phyloP scores from a whole-genome alignment of 768 basidiomycete genomes.

The Mycena epipterygia region DNA sequence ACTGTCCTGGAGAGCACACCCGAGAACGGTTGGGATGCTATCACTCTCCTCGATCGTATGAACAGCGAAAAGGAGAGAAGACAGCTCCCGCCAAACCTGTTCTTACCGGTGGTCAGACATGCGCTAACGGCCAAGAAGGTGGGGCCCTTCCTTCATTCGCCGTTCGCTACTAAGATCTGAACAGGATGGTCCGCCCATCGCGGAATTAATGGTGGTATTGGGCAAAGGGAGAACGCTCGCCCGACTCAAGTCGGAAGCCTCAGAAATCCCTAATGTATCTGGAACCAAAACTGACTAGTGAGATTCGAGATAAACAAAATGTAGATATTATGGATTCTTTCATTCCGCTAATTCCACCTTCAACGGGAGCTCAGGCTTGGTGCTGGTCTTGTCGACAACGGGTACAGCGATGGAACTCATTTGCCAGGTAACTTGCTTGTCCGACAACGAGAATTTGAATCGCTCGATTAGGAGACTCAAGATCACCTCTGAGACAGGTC shows the following conservation, averaged over 20 bases:
- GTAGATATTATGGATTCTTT: too few relatives aligned
- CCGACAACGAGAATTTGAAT: constrained; percentile 44
- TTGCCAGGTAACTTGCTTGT: constrained; percentile 49
- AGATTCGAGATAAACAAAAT: too few relatives aligned
- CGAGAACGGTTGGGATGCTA: constrained; percentile 53
- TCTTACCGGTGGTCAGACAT: constrained; percentile 83
- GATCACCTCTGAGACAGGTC: constrained; percentile 44
- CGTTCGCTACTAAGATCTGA: background rate
- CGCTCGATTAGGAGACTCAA: constrained; percentile 43
- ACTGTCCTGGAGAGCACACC: constrained; percentile 46
- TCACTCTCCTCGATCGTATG: constrained; percentile 53
- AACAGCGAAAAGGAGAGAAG: constrained; percentile 59
- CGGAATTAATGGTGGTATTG: constrained; percentile 59
- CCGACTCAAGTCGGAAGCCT: constrained; percentile 40
- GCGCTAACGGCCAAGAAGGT: constrained; percentile 90
- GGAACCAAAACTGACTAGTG: too few relatives aligned
- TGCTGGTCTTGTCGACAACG: constrained; percentile 27
- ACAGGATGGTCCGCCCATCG: constrained; percentile 64
- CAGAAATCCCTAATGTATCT: too few relatives aligned
- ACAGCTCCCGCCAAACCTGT: constrained; percentile 59
- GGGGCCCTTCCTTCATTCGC: constrained; percentile 31
- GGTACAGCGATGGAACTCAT: constrained; percentile 45
- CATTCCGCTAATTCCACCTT: constrained; percentile 22
- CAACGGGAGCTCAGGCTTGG: constrained; percentile 29
- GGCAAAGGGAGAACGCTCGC: constrained; percentile 58